A percentile compares a stretch with the other conserved stretches of the same genome.
Conservation (phyloP, 495 filamentous ascomycete species). For the Daldinia loculata region DNA sequence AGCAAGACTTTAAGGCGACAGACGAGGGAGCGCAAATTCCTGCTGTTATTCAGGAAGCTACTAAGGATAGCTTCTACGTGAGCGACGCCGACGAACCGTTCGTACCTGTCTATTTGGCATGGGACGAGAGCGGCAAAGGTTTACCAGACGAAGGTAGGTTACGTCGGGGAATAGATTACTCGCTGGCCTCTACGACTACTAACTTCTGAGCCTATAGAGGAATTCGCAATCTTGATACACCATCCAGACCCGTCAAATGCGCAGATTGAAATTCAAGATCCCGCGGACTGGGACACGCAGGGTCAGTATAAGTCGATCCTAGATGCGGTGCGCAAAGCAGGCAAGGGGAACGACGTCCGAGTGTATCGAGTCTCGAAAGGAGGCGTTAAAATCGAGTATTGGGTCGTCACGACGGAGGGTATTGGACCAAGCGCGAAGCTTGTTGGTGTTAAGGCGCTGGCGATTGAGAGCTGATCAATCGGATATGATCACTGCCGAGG, state of each 20-base stretch:
- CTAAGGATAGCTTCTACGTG: conserved; percentile 70
- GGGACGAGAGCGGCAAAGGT: conserved; percentile 60
- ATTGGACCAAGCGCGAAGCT: conserved; percentile 61
- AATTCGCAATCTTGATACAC: conserved; percentile 65
- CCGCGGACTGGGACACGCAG: conserved; percentile 68
- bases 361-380: conserved; percentile 74
- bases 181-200: neutral
- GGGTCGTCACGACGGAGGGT: conserved; percentile 69
- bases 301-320: conserved; percentile 67
- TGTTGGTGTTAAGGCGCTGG: conserved; percentile 78
- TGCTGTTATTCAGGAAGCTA: conserved; percentile 57
- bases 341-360: conserved; percentile 69
- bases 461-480: conserved; percentile 69
- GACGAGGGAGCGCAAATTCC: conserved; percentile 65
- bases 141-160: conserved; percentile 71
- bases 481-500: neutral
- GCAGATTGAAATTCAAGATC: conserved; percentile 61
- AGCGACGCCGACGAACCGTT: conserved; percentile 89
- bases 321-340: conserved; percentile 64
- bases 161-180: neutral
- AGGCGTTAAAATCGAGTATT: conserved; percentile 76
- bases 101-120: conserved; percentile 73
- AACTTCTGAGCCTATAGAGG: conserved; percentile 49
- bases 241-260: conserved; percentile 58
- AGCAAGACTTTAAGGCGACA: conserved; percentile 58